Evolutionary conservation across 768 basidiomycete genomes (phyloP).

Genomic region (Astraeus odoratus): DNA sequence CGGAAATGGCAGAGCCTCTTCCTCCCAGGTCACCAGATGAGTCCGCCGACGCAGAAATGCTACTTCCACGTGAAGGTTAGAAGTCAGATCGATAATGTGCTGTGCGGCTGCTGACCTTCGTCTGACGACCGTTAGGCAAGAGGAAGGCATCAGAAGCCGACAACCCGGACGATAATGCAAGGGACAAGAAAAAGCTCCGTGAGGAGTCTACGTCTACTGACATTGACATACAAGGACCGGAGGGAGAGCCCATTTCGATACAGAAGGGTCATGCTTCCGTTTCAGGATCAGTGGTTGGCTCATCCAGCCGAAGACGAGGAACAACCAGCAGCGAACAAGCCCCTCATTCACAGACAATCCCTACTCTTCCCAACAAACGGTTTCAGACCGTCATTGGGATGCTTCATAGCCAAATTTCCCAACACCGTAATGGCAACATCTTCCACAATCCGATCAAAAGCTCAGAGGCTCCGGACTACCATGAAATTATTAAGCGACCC

Average conservation of each 20-base stretch:
- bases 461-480: slow-evolving; percentile 86
- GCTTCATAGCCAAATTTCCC: slow-evolving; percentile 75
- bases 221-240: slow-evolving; percentile 40
- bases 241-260: too few species aligned
- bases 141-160: slow-evolving; percentile 21
- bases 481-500: slow-evolving; percentile 87
- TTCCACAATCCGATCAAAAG: slow-evolving; percentile 88
- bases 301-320: slow-evolving; percentile 14
- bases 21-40: slow-evolving; percentile 10
- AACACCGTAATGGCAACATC: slow-evolving; percentile 83
- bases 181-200: slow-evolving; percentile 24
- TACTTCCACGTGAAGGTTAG: slow-evolving; percentile 19
- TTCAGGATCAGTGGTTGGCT: slow-evolving; percentile 3
- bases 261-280: slow-evolving; percentile 3
- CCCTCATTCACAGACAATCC: slow-evolving; percentile 12
- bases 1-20: slow-evolving; percentile 12
- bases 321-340: slow-evolving; percentile 12
- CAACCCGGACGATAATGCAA: slow-evolving; percentile 14
- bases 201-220: slow-evolving; percentile 19
- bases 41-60: not conserved
- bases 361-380: slow-evolving; percentile 45
- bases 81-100: not conserved
- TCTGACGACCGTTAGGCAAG: slow-evolving; percentile 13
- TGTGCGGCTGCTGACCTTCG: not conserved
- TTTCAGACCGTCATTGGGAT: slow-evolving; percentile 79